phyloP scores from a whole-genome alignment of 2,329 filamentous ascomycete genomes.

The Xylariaceae sp. region DNA sequence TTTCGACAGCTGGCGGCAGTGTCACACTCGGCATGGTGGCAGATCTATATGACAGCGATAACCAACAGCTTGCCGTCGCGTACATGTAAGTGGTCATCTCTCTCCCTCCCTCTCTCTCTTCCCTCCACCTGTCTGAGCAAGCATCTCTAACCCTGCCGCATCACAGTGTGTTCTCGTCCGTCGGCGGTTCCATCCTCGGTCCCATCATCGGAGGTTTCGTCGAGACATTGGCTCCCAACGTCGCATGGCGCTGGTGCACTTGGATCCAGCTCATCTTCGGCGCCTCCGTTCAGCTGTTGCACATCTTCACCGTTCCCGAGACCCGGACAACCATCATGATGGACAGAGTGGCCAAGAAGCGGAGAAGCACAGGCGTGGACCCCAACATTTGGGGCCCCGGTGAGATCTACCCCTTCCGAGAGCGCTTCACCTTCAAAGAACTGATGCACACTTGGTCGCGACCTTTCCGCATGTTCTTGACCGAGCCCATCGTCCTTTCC shows the following conservation, averaged over 20 bases:
- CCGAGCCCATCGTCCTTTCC: constrained; percentile 58
- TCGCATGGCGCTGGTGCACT: constrained; percentile 60
- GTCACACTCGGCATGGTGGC: constrained; percentile 72
- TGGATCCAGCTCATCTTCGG: constrained; percentile 84
- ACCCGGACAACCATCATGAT: constrained; percentile 73
- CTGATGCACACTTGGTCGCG: constrained; percentile 49
- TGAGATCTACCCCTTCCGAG: constrained; percentile 51
- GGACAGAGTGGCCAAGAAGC: constrained; percentile 71
- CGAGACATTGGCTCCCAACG: constrained; percentile 50
- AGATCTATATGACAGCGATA: constrained; percentile 65
- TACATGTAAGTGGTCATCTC: constrained; percentile 44
- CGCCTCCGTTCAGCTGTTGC: constrained; percentile 59
- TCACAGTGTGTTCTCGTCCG: constrained; percentile 63
- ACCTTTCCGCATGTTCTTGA: constrained; percentile 59
- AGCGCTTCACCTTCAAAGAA: constrained; percentile 35
- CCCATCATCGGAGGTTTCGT: constrained; percentile 76
- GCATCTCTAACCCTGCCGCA: background rate
- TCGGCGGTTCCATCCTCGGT: constrained; percentile 70
- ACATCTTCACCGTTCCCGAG: constrained; percentile 68
- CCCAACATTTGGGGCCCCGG: constrained; percentile 66
- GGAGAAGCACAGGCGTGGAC: constrained; percentile 54
- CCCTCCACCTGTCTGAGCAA: background rate
- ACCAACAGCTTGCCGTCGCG: constrained; percentile 69
- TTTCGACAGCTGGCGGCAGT: constrained; percentile 66
- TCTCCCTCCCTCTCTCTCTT: background rate